Base-by-base conservation (phyloP, 495 filamentous ascomycete genomes). In the Hypomontagnella monticulosa region DNA sequence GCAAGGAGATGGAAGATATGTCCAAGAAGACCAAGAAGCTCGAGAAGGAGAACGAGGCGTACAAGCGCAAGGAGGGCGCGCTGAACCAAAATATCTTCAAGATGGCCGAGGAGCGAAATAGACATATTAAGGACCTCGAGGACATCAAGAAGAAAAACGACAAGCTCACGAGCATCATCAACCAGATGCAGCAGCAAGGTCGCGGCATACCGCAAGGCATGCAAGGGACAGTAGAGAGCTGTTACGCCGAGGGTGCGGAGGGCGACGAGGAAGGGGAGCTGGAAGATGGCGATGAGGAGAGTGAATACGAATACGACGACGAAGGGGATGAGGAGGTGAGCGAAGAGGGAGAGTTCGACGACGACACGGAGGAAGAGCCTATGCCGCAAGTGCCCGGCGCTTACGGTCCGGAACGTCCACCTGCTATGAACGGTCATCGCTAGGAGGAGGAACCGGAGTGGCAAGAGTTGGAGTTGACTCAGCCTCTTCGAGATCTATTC, bases 1-100 rank as follows among this genome's bases (percentile, higher is more conserved):
- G 95, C 33, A 98, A 97, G 79, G 95, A 99, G 77, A 98, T 99
- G 96, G 95, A 99, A 78, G 95, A 98, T 73, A 98, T 98, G 96
- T 97, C 93, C 0, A 97, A 97, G 81, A 98, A 98, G 81, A 97
- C 95, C 4, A 97, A 98, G 75, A 89, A 95, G 12, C 83, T 99
- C 20, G 95, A 99, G 75, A 96, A 97, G 74, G 96, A 99, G 71
- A 99, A 99, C 69, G 87, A 93, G 63, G 89, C 86, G 30, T 86
- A 96, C 34, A 96, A 91, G 56, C 85, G 95, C 55, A 98, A 97
- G 76, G 93, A 97, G 72, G 92, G 97, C 66, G 86, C 91, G 36
- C 96, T 94, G 7, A 97, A 94, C 70, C 89, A 88, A 63, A 98
- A 97, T 75, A 97, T 99, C 72, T 83, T 97, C 32, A 91, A 97